Evolutionary conservation across 208 protist species (phyloP), one percentile per base, ranked within the genome.

Genomic region (Leishmania amazonensis): DNA sequence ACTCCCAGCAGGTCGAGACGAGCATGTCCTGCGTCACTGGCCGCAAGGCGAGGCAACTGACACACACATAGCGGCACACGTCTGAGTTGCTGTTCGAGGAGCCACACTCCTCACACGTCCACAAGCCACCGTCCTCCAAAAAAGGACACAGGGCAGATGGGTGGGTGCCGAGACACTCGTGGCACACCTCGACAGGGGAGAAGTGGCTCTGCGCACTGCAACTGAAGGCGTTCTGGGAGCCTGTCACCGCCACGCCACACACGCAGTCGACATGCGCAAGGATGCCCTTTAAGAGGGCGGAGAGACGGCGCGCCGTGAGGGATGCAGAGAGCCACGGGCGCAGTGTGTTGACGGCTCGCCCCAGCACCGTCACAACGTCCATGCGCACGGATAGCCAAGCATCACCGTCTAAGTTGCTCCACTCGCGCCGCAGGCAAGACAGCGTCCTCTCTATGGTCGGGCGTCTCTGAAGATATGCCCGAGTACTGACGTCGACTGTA

Each of bases 61-160:
- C 81, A 70, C 95, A 98, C 13, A 96, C 77, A 87, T 98, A 96
- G n/a, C 95, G 90, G 73, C 88, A 90, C 24, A 96, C 83, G 81
- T 93, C 91, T 40, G 74, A 64, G 79, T 96, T 96, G 40, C 81
- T 79, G 85, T 92, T 91, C 28, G 77, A 87, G 15, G 80, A 76
- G 0, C 90, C 92, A 74, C 93, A 96, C 28, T 80, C 79, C 53
- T 78, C 86, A 81, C 95, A 98, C 3, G 80, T 67, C 93, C 95
- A 97, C 76, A 57, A 17, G 1, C 79, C 87, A 8, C 58, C 21
- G 53, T 76, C 60, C 11, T 80, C 82, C 24, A 31, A 42, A 58
- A 87, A 91, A 5, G 79, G 84, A 76, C 93, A 98, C 19, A 95
- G 79, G 77, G 87, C 86, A 15, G 35, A 71, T 5, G 86, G 86